phyloP scores from a whole-genome alignment of 352 stramenopile genomes.

The Phytophthora citrophthora region DNA sequence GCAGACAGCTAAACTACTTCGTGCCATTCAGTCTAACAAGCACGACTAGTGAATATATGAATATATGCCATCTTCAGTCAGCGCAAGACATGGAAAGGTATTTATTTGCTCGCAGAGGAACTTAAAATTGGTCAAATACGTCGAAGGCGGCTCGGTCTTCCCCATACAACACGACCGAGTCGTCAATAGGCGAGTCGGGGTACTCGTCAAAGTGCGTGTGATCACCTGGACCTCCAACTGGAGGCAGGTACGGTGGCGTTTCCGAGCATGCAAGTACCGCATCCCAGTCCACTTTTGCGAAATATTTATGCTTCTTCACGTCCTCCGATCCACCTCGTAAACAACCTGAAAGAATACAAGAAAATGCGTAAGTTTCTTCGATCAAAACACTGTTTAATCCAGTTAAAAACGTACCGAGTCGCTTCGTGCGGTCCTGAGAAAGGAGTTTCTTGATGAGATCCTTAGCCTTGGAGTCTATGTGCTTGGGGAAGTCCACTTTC shows the following conservation, averaged over 20 bases:
- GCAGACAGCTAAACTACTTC: constrained; percentile 58
- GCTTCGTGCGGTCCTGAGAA: constrained; percentile 89
- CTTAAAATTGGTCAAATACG: constrained; percentile 89
- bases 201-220: constrained; percentile 95
- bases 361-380: constrained; percentile 3
- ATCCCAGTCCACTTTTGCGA: constrained; percentile 88
- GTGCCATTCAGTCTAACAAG: constrained; percentile 62
- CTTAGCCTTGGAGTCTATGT: constrained; percentile 91
- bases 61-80: no score
- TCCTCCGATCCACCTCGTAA: constrained; percentile 90
- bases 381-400: not conserved
- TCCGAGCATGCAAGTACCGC: constrained; percentile 75
- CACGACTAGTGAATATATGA: constrained; percentile 36
- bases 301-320: constrained; percentile 95
- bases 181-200: constrained; percentile 89
- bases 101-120: constrained; percentile 37
- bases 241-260: constrained; percentile 85
- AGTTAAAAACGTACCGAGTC: constrained; percentile 64
- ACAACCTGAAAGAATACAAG: constrained; percentile 62
- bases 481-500: constrained; percentile 90
- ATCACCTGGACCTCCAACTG: constrained; percentile 83
- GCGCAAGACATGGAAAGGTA: constrained; percentile 29
- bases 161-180: constrained; percentile 82
- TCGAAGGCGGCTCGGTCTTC: constrained; percentile 87
- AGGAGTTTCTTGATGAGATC: constrained; percentile 94